Evolutionary conservation across 2,329 filamentous ascomycete genomes (phyloP), one percentile per base, ranked within the genome.

Genomic region (Aaosphaeria pasadenensis): DNA sequence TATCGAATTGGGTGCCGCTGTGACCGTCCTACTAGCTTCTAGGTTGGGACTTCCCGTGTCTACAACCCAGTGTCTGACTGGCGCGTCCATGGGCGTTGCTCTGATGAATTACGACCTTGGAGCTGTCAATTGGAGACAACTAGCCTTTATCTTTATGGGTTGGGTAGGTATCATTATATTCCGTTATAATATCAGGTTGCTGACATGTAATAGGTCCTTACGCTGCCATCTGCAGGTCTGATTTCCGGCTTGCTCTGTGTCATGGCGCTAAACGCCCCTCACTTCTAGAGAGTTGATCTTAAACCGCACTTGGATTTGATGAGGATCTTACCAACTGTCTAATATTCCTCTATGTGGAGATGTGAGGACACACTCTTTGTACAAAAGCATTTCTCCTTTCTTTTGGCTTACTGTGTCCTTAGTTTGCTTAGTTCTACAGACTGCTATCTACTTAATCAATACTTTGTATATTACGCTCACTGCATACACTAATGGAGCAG

Each of bases 1-100:
- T 4, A 60, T 61, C 13, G 63, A 66, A 48, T 41, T 66, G 30
- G 63, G 63, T 29, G 77, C 79, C 32, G 81, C 82, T 38, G 75
- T 83, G 53, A 85, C 84, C n/a, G 77, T 87, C 49, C 75, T 87
- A 47, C 63, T 86, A 49, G 83, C 83, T 43, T 84, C 82, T 2
- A 79, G 81, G 46, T 75, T 85, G 30, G 74, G 78, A 46, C 77
- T 86, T 1, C 83, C 83, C 2, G 76, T 86, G 31, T 84, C 81
- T 2, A 86, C 83, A 1, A 84, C 83, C 0, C 82, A 85, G 70
- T 86, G 83, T 38, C 43, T 65, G 46, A 59, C 57, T 7, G 62
- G 62, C 11, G 53, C 60, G 11, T 43, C 57, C 2, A 51, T 62
- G n/a, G 62, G 58, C n/a, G 56, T 58, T 7, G 60, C 61, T 5